A percentile compares a stretch with the other conserved stretches of the same genome.
phyloP scores from a whole-genome alignment of 345 rosid genomes.

The Eucalyptus guilfoylei region DNA sequence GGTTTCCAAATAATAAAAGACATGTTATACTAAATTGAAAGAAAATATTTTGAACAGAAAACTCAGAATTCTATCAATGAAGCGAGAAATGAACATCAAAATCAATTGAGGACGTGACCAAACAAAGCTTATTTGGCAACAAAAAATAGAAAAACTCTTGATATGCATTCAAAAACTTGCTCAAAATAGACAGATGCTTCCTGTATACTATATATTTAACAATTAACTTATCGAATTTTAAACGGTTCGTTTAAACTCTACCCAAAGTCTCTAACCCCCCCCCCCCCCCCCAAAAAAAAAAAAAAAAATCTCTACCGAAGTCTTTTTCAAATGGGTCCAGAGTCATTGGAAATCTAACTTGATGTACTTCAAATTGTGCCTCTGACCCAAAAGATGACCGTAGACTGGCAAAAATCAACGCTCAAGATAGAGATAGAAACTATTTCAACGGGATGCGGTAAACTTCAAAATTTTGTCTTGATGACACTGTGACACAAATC shows the following conservation, averaged over 20 bases:
- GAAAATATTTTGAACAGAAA: neutral
- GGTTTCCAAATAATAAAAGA: neutral
- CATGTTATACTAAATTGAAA: neutral
- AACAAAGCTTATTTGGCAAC: neutral
- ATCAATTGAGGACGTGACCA: neutral
- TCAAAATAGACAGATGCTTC: neutral
- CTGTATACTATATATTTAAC: neutral
- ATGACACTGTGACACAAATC: neutral
- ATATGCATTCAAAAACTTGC: neutral
- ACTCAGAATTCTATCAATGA: neutral
- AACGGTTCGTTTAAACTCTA: neutral
- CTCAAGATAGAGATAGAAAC: neutral
- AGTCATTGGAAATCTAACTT: neutral
- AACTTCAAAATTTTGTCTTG: neutral
- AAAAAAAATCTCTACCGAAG: too few relatives aligned
- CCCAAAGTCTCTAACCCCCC: neutral
- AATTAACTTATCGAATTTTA: neutral
- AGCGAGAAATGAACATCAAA: neutral
- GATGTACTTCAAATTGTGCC: neutral
- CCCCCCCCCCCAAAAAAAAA: too few relatives aligned
- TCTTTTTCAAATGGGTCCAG: neutral
- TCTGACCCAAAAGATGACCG: neutral
- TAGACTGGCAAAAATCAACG: neutral
- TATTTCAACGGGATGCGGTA: neutral
- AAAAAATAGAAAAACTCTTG: neutral